Base-by-base conservation (phyloP, 2,329 filamentous ascomycete species). In the Diatrype stigma region DNA sequence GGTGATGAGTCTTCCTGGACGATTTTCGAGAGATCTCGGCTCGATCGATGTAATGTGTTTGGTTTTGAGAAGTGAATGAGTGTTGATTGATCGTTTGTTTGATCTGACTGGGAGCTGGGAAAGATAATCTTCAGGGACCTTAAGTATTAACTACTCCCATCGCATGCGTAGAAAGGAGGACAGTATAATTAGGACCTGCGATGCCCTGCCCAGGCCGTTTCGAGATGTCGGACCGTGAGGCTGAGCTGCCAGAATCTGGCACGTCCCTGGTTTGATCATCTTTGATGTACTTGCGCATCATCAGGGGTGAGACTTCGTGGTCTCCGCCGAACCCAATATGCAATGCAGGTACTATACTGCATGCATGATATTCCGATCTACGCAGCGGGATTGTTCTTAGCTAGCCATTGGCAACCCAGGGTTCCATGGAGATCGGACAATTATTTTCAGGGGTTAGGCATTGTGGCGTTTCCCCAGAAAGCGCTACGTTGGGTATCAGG, bases 231-330 rank as follows among this genome's bases (percentile, higher is more conserved):
- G 6, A 16, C 42, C 48, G 48, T 28, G 49, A 51, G 49, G 49
- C 49, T 51, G 45, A 51, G 49, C 6, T 47, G 28, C 17, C 44
- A 23, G 45, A 32, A 14, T 11, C 37, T 42, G 49, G 46, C 42
- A 47, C 49, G 49, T 42, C 38, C 42, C n/a, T 34, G 42, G 49
- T 51, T 51, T 51, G 49, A 51, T 26, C 28, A 44, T 44, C 34
- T n/a, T 23, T 51, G 49, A 51, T 26, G 38, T 47, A 45, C 34
- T n/a, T 23, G 35, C 42, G 42, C 34, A 42, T 21, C 37, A 28
- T 34, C 16, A n/a, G 40, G 44, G 44, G 19, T 46, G 23, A 21
- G 19, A 45, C 48, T 45, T 49, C 34, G 6, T 7, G 34, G 14
- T 14, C 34, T 37, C 34, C 34, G 14, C n/a, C 12, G 34, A 37